These are phyloP conservation scores for Ormosia semicastrata DNA, from an alignment of 306 rosid genomes.

Conservation along the genomic window DNA sequence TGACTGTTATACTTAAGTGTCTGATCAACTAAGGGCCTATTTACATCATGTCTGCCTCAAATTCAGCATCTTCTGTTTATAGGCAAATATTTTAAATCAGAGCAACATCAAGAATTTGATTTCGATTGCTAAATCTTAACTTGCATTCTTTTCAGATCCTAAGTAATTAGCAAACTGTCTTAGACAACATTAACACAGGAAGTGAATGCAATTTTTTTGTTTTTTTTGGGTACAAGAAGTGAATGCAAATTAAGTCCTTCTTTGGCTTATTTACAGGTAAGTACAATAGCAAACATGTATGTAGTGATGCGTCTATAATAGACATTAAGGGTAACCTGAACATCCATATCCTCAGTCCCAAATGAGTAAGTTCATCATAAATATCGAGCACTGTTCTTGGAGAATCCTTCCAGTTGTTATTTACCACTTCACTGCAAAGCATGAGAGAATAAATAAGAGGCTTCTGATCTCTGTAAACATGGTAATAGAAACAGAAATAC, in stretches of 20 bases:
- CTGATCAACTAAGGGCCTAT: neutral
- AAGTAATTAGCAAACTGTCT: neutral
- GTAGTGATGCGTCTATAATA: neutral
- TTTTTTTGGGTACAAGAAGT: neutral
- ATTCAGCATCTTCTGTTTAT: neutral
- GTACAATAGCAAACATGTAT: neutral
- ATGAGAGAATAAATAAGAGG: constrained; percentile 5
- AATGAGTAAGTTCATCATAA: constrained; percentile 61
- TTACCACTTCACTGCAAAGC: constrained; percentile 43
- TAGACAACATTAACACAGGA: neutral
- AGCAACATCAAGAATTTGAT: neutral
- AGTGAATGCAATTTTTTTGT: neutral
- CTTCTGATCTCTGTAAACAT: neutral
- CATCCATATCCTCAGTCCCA: constrained; percentile 79
- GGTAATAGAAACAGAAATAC: neutral
- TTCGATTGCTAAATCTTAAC: neutral
- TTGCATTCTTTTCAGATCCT: neutral
- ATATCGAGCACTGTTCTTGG: constrained; percentile 68
- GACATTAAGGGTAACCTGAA: constrained; percentile 63
- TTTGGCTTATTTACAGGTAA: neutral
- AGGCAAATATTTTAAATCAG: neutral
- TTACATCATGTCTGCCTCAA: neutral
- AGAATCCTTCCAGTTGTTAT: constrained; percentile 67
- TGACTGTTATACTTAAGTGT: neutral
- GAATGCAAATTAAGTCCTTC: neutral